Conservation (phyloP, 208 protist species). For the Strigomonas culicis region DNA sequence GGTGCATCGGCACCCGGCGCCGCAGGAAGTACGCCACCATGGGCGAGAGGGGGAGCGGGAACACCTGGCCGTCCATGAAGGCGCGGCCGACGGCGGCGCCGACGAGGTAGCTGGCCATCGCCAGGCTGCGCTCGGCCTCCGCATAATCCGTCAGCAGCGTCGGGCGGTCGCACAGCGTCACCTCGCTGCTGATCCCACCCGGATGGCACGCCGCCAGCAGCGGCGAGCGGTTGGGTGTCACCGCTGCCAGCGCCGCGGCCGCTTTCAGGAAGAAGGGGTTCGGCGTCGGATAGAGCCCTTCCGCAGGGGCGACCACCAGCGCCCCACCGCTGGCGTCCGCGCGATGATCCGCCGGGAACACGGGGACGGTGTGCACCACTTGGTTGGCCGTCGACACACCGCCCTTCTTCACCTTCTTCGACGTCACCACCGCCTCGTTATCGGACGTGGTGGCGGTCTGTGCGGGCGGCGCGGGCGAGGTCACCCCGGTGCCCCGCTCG, state of each 20-base stretch:
- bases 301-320: slow-evolving; percentile 21
- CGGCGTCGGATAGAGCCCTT: slow-evolving; percentile 21
- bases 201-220: not conserved
- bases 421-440: not conserved
- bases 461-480: slow-evolving; percentile 1
- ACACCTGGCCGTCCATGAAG: slow-evolving; percentile 73
- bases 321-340: not conserved
- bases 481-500: slow-evolving; percentile 19
- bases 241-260: too few species aligned
- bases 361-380: slow-evolving; percentile 5
- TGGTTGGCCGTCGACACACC: slow-evolving; percentile 1
- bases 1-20: slow-evolving; percentile 33
- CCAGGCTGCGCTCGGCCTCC: slow-evolving; percentile 33
- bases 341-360: not conserved
- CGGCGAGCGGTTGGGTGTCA: not conserved
- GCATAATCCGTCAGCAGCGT: slow-evolving; percentile 39
- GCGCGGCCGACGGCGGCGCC: slow-evolving; percentile 74
- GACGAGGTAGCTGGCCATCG: slow-evolving; percentile 60
- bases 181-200: not conserved
- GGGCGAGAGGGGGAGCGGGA: slow-evolving; percentile 67
- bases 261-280: not conserved
- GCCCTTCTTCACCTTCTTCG: not conserved
- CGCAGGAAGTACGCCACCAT: slow-evolving; percentile 70
- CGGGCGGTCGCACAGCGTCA: slow-evolving; percentile 21
- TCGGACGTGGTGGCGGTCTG: not conserved